phyloP scores from a whole-genome alignment of 2,329 filamentous ascomycete species.

The Colletotrichum siamense region DNA sequence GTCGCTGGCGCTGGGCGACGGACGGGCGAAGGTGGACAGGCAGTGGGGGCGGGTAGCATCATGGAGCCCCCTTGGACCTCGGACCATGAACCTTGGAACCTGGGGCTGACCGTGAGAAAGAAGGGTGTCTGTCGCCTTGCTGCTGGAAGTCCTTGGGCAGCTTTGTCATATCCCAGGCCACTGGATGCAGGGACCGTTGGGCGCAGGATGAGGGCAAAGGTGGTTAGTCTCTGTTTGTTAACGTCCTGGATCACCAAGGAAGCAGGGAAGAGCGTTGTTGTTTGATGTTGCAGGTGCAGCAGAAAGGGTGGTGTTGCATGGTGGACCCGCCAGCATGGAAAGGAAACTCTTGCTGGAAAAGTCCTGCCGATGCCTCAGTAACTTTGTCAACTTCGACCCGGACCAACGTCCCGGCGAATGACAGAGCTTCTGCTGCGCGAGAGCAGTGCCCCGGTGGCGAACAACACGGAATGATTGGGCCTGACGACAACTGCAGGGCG shows the following conservation, averaged over 20 bases:
- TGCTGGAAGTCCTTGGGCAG: not conserved
- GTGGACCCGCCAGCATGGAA: not conserved
- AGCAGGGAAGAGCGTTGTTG: conserved; percentile 16
- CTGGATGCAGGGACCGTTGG: conserved; percentile 11
- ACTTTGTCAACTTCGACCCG: not conserved
- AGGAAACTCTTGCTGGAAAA: not conserved
- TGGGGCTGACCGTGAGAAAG: conserved; percentile 1
- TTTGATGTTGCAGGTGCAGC: conserved; percentile 5
- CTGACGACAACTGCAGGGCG: conserved; percentile 4
- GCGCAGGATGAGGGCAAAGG: not conserved
- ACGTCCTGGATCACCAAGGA: not conserved
- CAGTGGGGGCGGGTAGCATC: not conserved
- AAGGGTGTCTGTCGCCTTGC: conserved; percentile 2
- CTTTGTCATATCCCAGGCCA: conserved; percentile 8
- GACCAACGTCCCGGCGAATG: not conserved
- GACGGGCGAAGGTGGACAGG: not conserved
- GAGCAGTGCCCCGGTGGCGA: conserved; percentile 6
- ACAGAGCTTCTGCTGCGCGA: not conserved
- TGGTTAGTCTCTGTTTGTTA: not conserved
- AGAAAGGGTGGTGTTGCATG: not conserved
- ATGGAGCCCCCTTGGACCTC: not conserved
- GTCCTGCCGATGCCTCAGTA: not conserved
- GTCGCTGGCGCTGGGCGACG: not conserved
- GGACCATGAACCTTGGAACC: not conserved
- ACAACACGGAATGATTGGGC: not conserved